phyloP scores from a whole-genome alignment of 2,329 filamentous ascomycete genomes.

The Bipolaris gigantea region DNA sequence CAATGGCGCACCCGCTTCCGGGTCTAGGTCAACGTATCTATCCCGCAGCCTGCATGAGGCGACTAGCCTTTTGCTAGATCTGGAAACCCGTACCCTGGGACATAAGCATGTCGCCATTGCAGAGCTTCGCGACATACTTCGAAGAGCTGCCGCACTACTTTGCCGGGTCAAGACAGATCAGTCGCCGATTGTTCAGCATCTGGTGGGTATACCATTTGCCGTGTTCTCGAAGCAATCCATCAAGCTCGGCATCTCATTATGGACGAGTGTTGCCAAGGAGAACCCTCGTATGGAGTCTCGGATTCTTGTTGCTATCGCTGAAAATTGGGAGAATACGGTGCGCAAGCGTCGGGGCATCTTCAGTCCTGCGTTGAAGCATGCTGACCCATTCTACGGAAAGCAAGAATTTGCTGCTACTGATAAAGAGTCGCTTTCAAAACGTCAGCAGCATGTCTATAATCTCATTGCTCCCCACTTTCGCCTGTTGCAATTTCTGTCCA shows the following conservation, averaged over 20 bases:
- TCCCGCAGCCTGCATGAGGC: constrained; percentile 54
- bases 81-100: constrained; percentile 70
- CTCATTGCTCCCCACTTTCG: constrained; percentile 83
- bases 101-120: constrained; percentile 70
- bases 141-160: constrained; percentile 81
- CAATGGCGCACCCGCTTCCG: constrained; percentile 51
- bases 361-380: constrained; percentile 69
- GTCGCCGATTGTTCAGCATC: constrained; percentile 77
- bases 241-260: constrained; percentile 91
- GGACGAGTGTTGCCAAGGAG: constrained; percentile 96
- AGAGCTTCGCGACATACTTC: constrained; percentile 79
- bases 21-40: constrained; percentile 24
- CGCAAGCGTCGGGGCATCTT: constrained; percentile 80
- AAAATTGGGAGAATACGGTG: constrained; percentile 87
- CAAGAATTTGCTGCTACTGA: constrained; percentile 94
- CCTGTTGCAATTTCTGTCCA: constrained; percentile 84
- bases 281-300: constrained; percentile 86
- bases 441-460: constrained; percentile 78
- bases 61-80: constrained; percentile 65
- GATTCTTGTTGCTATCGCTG: constrained; percentile 81
- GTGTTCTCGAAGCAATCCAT: constrained; percentile 95
- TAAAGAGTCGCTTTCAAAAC: constrained; percentile 70
- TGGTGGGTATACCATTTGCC: constrained; percentile 90
- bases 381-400: constrained; percentile 86
- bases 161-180: constrained; percentile 77